Evolutionary conservation across 2,329 filamentous ascomycete species (phyloP).

Genomic region (Fusarium stilboides): DNA sequence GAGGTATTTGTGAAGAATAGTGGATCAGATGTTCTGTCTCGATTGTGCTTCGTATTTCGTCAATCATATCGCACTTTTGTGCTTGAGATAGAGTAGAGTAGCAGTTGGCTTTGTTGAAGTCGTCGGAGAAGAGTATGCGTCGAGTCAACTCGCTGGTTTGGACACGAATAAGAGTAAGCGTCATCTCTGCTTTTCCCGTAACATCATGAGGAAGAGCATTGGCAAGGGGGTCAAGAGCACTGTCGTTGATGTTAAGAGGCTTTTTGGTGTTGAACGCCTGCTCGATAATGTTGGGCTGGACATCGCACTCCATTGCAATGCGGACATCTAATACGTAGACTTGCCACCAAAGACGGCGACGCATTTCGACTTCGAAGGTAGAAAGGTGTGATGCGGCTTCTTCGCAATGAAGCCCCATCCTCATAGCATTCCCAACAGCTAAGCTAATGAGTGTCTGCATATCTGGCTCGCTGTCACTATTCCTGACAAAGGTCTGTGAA

Average conservation of each 20-base stretch:
- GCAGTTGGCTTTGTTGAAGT: not conserved
- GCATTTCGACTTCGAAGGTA: not conserved
- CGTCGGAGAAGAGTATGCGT: not conserved
- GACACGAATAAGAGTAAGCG: not conserved
- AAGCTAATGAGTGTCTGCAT: not conserved
- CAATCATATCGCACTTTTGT: not conserved
- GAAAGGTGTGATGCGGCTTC: not conserved
- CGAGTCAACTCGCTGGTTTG: not conserved
- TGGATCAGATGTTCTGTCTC: not conserved
- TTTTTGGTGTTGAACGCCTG: not conserved
- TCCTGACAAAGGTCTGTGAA: not conserved
- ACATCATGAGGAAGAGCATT: too few species aligned
- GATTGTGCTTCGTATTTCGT: not conserved
- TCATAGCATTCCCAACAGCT: not conserved
- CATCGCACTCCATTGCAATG: not conserved
- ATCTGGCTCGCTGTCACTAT: not conserved
- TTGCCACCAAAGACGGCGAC: slow-evolving; percentile 2
- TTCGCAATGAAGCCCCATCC: not conserved
- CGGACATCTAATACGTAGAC: not conserved
- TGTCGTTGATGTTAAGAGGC: not conserved
- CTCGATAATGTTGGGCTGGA: not conserved
- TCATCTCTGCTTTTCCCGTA: not conserved
- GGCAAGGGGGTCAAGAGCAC: not conserved
- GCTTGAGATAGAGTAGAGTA: not conserved
- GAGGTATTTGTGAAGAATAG: not conserved